phyloP scores from a whole-genome alignment of 345 rosid genomes.

The Heritiera fomes region DNA sequence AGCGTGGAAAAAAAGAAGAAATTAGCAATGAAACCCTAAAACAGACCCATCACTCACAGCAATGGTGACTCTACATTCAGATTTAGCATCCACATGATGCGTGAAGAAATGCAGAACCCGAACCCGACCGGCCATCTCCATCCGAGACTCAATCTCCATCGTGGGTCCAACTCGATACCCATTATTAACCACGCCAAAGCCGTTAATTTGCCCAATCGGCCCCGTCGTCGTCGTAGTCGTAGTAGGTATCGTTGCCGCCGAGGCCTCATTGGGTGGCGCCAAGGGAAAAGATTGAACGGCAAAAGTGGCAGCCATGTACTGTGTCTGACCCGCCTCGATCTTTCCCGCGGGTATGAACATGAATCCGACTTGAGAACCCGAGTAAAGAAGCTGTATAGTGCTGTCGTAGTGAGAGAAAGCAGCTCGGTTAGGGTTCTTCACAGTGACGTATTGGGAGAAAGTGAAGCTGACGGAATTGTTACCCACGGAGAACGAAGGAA shows the following conservation, averaged over 20 bases:
- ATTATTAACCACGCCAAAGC: slow-evolving; percentile 35
- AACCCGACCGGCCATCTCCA: slow-evolving; percentile 80
- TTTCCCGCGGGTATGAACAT: slow-evolving; percentile 98
- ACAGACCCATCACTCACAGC: slow-evolving; percentile 85
- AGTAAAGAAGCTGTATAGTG: slow-evolving; percentile 82
- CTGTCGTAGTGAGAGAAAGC: slow-evolving; percentile 91
- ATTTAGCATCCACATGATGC: slow-evolving; percentile 68
- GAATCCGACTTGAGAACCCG: slow-evolving; percentile 89
- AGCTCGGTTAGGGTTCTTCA: slow-evolving; percentile 83
- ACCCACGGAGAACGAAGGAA: slow-evolving; percentile 85
- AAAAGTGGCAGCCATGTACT: slow-evolving; percentile 95
- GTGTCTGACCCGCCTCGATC: slow-evolving; percentile 71
- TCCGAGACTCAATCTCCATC: slow-evolving; percentile 80
- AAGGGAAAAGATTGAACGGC: slow-evolving; percentile 83
- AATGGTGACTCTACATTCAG: slow-evolving; percentile 68
- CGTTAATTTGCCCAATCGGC: slow-evolving; percentile 30
- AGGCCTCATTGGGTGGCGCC: slow-evolving; percentile 30
- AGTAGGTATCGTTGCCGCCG: slow-evolving; percentile 18
- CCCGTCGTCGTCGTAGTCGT: slow-evolving; percentile 18
- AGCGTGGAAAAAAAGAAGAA: not conserved
- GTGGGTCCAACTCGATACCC: slow-evolving; percentile 72
- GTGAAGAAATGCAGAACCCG: slow-evolving; percentile 79
- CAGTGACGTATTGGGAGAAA: slow-evolving; percentile 84
- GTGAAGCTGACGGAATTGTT: slow-evolving; percentile 90
- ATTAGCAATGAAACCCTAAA: slow-evolving; percentile 49